Evolutionary conservation across 2,329 filamentous ascomycete species (phyloP).

Genomic region (Cordyceps javanica): DNA sequence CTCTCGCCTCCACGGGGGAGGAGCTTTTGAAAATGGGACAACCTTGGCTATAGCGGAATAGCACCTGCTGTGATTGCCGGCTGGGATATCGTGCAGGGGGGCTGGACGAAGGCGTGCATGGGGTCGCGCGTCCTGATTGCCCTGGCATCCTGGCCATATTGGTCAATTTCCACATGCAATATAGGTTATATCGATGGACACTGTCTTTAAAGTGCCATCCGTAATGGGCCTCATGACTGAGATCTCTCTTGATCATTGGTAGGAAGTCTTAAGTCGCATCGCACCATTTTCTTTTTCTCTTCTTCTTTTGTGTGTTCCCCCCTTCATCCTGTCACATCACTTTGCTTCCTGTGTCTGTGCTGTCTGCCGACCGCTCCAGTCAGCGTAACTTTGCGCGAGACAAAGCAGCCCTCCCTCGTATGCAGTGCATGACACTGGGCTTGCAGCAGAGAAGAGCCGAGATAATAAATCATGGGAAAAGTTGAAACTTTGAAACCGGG

Average conservation of each 20-base stretch:
- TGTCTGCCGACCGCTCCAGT: background rate
- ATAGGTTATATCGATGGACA: background rate
- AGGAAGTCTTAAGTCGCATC: background rate
- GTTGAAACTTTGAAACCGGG: background rate
- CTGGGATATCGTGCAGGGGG: background rate
- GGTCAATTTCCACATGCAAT: background rate
- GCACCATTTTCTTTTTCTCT: background rate
- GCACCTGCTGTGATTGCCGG: background rate
- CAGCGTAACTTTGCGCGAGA: slow-evolving; percentile 3
- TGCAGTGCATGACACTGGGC: background rate
- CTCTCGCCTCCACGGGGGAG: background rate
- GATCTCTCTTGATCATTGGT: background rate
- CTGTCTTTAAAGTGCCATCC: background rate
- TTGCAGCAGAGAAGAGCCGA: background rate
- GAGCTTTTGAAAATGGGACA: background rate
- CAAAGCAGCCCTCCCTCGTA: background rate
- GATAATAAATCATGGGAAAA: no score
- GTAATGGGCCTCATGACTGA: background rate
- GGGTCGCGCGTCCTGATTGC: background rate
- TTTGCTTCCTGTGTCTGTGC: background rate
- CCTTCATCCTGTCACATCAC: background rate
- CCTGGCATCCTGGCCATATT: background rate
- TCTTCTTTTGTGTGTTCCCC: background rate
- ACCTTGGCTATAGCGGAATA: background rate
- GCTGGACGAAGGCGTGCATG: background rate